Evolutionary conservation across 2,329 filamentous ascomycete genomes (phyloP).

Genomic region (Aphanoascus verrucosus): DNA sequence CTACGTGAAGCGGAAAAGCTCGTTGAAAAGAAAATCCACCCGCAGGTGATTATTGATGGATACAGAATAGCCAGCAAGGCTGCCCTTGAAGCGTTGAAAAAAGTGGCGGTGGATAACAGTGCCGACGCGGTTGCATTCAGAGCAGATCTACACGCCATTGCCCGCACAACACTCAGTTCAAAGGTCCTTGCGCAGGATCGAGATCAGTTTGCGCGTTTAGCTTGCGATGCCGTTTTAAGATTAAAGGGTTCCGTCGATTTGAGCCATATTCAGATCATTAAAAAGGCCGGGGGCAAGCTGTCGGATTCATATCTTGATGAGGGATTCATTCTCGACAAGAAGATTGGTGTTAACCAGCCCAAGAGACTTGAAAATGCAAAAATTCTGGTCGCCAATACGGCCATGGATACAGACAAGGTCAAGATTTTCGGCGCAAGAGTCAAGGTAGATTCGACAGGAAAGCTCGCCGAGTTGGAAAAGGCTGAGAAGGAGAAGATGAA

Average conservation of each 20-base stretch:
- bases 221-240: constrained; percentile 81
- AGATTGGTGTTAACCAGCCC: constrained; percentile 96
- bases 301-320: constrained; percentile 96
- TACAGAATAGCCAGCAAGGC: constrained; percentile 94
- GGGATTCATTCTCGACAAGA: constrained; percentile 98
- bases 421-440: constrained; percentile 98
- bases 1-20: constrained; percentile 94
- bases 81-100: constrained; percentile 72
- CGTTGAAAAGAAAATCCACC: constrained; percentile 96
- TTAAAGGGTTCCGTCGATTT: constrained; percentile 85
- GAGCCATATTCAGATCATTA: constrained; percentile 98
- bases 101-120: constrained; percentile 81
- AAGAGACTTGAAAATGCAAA: constrained; percentile 97
- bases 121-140: constrained; percentile 72
- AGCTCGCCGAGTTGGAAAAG: constrained; percentile 96
- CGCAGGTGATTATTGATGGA: constrained; percentile 97
- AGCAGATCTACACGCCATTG: constrained; percentile 80
- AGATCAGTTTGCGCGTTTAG: constrained; percentile 79
- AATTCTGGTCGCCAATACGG: constrained; percentile 93
- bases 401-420: constrained; percentile 99
- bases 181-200: constrained; percentile 90
- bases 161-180: constrained; percentile 88
- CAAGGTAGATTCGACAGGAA: constrained; percentile 91
- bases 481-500: constrained; percentile 99
- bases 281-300: constrained; percentile 96